Evolutionary conservation across 108 stramenopile genomes (phyloP).

Genomic region (Skeletonema marinoi): DNA sequence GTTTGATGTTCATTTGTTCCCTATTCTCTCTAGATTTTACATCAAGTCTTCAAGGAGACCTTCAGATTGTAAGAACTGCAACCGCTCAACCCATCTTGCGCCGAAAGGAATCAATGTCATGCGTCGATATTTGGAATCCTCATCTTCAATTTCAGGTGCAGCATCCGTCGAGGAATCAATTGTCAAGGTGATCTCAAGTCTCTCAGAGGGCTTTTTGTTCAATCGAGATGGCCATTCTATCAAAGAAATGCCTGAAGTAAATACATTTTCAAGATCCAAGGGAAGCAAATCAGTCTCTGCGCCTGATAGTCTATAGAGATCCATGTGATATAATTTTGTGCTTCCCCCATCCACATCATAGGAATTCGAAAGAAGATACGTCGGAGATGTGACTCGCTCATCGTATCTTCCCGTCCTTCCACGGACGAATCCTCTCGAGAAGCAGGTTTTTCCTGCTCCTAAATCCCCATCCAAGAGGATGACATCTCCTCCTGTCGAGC

Average conservation of each 20-base stretch:
- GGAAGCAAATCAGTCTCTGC: constrained; percentile 61
- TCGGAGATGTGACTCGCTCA: constrained; percentile 89
- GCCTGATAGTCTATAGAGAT: constrained; percentile 80
- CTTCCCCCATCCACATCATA: constrained; percentile 61
- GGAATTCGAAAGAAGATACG: constrained; percentile 90
- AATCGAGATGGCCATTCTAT: constrained; percentile 89
- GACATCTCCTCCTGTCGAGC: constrained; percentile 56
- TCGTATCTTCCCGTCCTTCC: constrained; percentile 50
- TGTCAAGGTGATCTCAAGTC: constrained; percentile 60
- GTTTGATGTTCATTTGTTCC: constrained; percentile 4
- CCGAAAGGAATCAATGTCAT: constrained; percentile 56
- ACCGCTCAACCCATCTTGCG: constrained; percentile 56
- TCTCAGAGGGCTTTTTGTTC: constrained; percentile 37
- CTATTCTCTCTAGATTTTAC: not conserved
- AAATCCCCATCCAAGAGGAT: constrained; percentile 85
- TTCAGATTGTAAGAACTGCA: constrained; percentile 56
- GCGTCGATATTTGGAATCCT: constrained; percentile 17
- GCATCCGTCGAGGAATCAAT: constrained; percentile 41
- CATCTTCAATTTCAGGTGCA: constrained; percentile 14
- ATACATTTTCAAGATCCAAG: constrained; percentile 63
- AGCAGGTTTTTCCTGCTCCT: constrained; percentile 93
- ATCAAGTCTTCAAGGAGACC: constrained; percentile 77
- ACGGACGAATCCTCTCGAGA: constrained; percentile 89
- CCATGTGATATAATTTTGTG: constrained; percentile 83
- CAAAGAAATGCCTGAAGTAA: constrained; percentile 67